Evolutionary conservation across 2,329 filamentous ascomycete species (phyloP), one percentile per base, ranked within the genome.

Genomic region (Chrysoporthe austroafricana): DNA sequence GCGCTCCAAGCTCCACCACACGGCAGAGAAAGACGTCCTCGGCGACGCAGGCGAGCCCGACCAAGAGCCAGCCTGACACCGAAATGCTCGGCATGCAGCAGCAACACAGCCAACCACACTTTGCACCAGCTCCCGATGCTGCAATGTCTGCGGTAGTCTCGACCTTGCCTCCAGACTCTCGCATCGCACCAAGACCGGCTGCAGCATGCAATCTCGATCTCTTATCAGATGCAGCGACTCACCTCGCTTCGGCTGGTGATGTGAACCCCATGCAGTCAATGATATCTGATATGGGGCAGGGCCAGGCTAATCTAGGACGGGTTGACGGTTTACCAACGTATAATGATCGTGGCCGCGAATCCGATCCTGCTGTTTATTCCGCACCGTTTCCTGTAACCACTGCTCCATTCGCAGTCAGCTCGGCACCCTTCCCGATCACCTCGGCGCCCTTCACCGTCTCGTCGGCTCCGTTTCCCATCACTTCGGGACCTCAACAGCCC

Each of bases 151-250:
- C 80, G 42, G 76, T 78, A 34, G 77, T 79, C 32, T 75, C 78
- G 46, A 72, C 80, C n/a, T 74, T 82, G 7, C 74, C 80, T n/a
- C 79, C 83, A 59, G 84, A 86, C 69, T 78, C 81, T 21, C 84
- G 84, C 46, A 76, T 82, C 43, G 76, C 81, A 34, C 74, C 82
- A 0, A 79, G 85, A 70, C 74, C 80, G 14, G 80, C 79, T 18
- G 72, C 76, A 8, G 84, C 84, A 2, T 87, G 85, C 73, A 88
- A 88, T 70, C 79, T 88, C 46, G 86, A 88, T 69, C 78, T 88
- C 11, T 77, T 88, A 21, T 88, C 86, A 5, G 85, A 88, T 74
- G 86, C 86, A n/a, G 86, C 86, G 1, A 83, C 81, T 1, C 81
- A 83, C 66, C 78, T 83, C 16, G 81, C 81, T 7, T 82, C 86